Conservation (phyloP, 306 rosid species). For the Geum urbanum region DNA sequence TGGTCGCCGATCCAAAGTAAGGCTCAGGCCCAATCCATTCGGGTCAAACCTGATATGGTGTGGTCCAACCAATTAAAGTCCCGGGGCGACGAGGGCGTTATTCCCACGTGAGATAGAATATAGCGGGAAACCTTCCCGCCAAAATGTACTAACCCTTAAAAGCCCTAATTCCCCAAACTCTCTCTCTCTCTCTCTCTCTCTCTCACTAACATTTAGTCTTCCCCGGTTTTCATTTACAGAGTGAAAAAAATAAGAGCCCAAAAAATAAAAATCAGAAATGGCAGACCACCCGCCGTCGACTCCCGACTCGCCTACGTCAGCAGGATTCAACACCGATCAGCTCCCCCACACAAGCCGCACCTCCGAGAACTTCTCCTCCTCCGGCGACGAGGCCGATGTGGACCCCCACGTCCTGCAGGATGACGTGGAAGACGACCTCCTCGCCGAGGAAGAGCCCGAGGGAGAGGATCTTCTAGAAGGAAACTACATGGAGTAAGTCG, state of each 20-base stretch:
- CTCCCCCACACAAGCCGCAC: conserved; percentile 72
- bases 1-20: too few relatives aligned
- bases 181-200: not conserved
- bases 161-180: conserved; percentile 7
- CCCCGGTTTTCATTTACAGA: not conserved
- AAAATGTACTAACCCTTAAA: not conserved
- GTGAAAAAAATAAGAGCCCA: too few relatives aligned
- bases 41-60: not conserved
- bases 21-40: not conserved
- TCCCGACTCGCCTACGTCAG: conserved; percentile 78
- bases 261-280: conserved; percentile 33
- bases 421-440: conserved; percentile 47
- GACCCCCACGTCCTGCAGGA: conserved; percentile 67
- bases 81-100: not conserved
- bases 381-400: conserved; percentile 82
- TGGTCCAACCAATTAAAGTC: not conserved
- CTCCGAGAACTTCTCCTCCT: conserved; percentile 44
- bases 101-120: conserved; percentile 5
- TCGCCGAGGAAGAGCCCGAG: conserved; percentile 64
- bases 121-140: conserved; percentile 75
- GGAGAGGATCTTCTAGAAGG: conserved; percentile 94
- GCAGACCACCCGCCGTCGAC: conserved; percentile 53
- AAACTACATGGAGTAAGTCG: conserved; percentile 72
- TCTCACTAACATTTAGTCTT: too few relatives aligned
- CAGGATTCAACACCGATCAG: conserved; percentile 82